Evolutionary conservation across 2,329 filamentous ascomycete species (phyloP).

Genomic region (Talaromyces sp.): DNA sequence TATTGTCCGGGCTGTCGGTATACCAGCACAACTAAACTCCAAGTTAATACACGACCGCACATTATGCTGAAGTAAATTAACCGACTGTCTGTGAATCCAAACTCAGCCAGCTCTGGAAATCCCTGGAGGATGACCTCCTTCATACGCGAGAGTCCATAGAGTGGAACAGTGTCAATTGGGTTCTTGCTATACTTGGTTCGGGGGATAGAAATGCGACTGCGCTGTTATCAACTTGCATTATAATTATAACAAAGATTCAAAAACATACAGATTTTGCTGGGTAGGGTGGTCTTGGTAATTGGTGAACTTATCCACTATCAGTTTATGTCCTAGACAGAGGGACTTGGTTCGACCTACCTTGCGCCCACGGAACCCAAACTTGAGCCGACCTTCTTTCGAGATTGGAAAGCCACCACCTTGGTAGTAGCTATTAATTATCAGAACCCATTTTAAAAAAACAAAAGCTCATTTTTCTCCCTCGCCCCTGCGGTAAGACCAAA

Average conservation of each 20-base stretch:
- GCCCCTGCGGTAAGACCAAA: conserved; percentile 37
- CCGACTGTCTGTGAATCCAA: not conserved
- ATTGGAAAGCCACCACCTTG: conserved; percentile 33
- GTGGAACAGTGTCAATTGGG: not conserved
- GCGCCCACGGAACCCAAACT: conserved; percentile 47
- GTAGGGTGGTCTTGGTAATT: not conserved
- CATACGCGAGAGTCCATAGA: not conserved
- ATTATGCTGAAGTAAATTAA: not conserved
- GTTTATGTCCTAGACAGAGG: not conserved
- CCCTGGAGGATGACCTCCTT: not conserved
- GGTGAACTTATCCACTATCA: not conserved
- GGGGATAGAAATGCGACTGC: not conserved
- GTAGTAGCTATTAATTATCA: not conserved
- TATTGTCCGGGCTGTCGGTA: not conserved
- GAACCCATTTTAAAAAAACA: not conserved
- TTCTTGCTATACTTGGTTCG: not conserved
- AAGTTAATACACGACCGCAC: not conserved
- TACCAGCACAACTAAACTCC: not conserved
- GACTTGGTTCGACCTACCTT: not conserved
- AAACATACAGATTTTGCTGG: not conserved
- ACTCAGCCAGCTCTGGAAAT: not conserved
- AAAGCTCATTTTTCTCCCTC: conserved; percentile 19
- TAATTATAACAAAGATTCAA: not conserved
- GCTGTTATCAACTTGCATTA: not conserved
- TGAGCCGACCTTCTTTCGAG: conserved; percentile 40